Base-by-base conservation (phyloP, 805 yeast species). In the Suhomyces sp. region DNA sequence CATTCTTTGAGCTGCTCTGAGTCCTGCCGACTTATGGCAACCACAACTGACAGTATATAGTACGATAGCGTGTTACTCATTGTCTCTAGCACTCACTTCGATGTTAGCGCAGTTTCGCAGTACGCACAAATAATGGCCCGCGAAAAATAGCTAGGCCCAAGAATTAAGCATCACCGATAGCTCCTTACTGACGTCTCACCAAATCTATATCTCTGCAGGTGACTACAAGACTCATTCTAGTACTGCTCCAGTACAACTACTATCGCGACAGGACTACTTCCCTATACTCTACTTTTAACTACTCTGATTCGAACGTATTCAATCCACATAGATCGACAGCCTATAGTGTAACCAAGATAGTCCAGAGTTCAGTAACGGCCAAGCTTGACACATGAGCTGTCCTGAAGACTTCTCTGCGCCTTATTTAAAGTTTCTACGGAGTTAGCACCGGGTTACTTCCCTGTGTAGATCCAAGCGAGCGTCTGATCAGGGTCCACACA, bases 11-110 rank as follows among this genome's bases (percentile, higher is more conserved):
- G 59, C 38, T 50, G 46, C 5, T 15, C 23, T 10, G 63, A 54
- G 23, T 69, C 63, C 27, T 62, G 57, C 12, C 42, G 45, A 9
- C 47, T 48, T 12, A 68, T 57, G 7, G 71, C 66, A 15, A 44
- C 46, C 6, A 57, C 53, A 17, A 64, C 61, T 13, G 55, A 52
- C 52, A 58, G 65, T 36, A 70, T 62, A 48, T 68, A 69, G 13
- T 59, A 36, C 26, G 42, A 27, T 12, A 50, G 41, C 15, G 48
- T 50, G 26, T 27, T 46, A n/a, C 44, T 31, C 50, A 47, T 47
- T 9, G 42, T 19, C 12, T 5, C 19, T 15, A 7, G 23, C 23
- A 38, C 42, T 33, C 31, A 10, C 5, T 33, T 5, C 13, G 4
- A 29, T n/a, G 36, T 13, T 31, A 31, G 7, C 35, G 9, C 17